Percentiles rank a stretch among this genome's conserved stretches.
These are phyloP conservation scores for Chalciporus sphaerocephalus DNA, from an alignment of 768 basidiomycete species.

Conservation along the genomic window DNA sequence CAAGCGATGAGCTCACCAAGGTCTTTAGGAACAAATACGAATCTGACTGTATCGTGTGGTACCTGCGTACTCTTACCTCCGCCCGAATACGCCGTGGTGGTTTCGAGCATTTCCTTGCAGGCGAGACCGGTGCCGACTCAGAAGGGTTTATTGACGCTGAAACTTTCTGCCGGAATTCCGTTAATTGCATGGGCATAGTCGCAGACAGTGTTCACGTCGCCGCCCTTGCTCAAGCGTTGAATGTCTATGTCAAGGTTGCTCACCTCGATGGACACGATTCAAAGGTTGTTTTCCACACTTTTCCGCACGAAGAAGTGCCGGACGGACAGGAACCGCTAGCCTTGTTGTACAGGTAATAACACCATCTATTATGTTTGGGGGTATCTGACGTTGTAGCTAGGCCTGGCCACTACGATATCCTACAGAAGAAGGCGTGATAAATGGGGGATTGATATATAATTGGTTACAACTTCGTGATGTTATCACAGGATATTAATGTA, in stretches of 20 bases:
- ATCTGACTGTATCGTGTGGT: conserved; percentile 73
- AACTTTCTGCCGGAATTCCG: conserved; percentile 72
- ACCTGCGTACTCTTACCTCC: conserved; percentile 78
- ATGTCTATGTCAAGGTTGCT: conserved; percentile 66
- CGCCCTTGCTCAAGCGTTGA: conserved; percentile 66
- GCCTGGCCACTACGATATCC: conserved; percentile 86
- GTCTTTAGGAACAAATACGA: conserved; percentile 46
- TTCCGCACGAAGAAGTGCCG: conserved; percentile 49
- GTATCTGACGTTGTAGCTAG: conserved; percentile 34
- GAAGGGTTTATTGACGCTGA: conserved; percentile 51
- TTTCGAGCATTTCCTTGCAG: conserved; percentile 74
- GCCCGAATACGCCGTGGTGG: conserved; percentile 67
- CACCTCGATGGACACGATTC: conserved; percentile 68
- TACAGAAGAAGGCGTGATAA: conserved; percentile 11
- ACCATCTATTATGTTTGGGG: not conserved
- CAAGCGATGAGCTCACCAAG: conserved; percentile 35
- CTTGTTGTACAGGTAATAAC: conserved; percentile 68
- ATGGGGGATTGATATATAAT: not conserved
- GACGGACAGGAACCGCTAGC: conserved; percentile 49
- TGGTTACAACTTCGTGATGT: too few species aligned
- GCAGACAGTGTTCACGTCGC: conserved; percentile 83
- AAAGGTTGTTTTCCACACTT: conserved; percentile 62
- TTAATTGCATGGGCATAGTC: conserved; percentile 74
- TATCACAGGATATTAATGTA: too few species aligned
- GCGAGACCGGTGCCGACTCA: conserved; percentile 50